Base-by-base conservation (phyloP, 768 basidiomycete genomes). In the Russula vinacea region DNA sequence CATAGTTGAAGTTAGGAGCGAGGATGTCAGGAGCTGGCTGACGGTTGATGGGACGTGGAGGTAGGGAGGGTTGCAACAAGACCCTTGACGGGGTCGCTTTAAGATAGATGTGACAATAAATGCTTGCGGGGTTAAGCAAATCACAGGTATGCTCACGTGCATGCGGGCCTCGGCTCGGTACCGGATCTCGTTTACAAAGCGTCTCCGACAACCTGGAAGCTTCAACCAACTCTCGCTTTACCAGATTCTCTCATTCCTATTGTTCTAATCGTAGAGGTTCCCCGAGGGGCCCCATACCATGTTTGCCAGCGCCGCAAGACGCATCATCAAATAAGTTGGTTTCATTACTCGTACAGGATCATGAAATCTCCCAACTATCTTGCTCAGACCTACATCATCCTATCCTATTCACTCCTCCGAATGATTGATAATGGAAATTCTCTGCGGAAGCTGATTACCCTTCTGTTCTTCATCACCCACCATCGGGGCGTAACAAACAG, bases 381-480 rank as follows among this genome's bases (percentile, higher is more conserved):
- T 5, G 29, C 29, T 29, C 29, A 29, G 29, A 29, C 29, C 56
- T 11, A n/a, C n/a, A n/a, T n/a, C n/a, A n/a, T n/a, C n/a, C n/a
- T n/a, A n/a, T n/a, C n/a, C 42, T 14, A 40, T 42, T n/a, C 37
- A 40, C 33, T n/a, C 6, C 32, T 32, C 49, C 33, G 49, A 22
- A 35, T 42, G 40, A 29, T 66, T 56, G 49, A 62, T 51, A 19
- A 66, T 24, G 16, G 65, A 66, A 45, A 63, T n/a, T 6, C 19
- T 37, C 24, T 63, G 53, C 37, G 65, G 65, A 45, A 66, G 56
- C 29, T 67, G 62, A 50, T 67, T 67, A 10, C 66, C 66, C 26
- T 24, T 58, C 39, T 24, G 11, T 40, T 58, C 66, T 35, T 67
- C 63, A 26, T 58, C 62, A 24, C n/a, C 54, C 16, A 65, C 58